Conservation (phyloP, 2,329 filamentous ascomycete species). For the Immersiporthe knoxdaviesiana region DNA sequence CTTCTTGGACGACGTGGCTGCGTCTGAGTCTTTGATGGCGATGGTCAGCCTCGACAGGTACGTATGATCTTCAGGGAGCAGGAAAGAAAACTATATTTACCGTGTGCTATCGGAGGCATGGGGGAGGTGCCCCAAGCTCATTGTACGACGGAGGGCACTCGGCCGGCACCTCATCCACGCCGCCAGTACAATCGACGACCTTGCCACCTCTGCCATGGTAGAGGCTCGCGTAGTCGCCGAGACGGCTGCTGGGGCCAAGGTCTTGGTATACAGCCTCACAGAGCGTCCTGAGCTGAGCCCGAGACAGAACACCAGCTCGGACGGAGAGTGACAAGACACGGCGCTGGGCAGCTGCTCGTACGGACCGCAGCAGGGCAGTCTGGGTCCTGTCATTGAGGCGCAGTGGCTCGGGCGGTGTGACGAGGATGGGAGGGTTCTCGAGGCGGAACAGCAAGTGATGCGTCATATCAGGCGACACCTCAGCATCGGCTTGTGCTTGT, state of each 20-base stretch:
- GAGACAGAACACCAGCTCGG: neutral
- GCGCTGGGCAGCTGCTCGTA: conserved; percentile 17
- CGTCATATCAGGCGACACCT: neutral
- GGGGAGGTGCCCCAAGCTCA: conserved; percentile 16
- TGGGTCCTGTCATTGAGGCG: conserved; percentile 23
- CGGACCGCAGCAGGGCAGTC: conserved; percentile 18
- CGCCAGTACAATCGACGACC: conserved; percentile 3
- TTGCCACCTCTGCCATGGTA: conserved; percentile 20
- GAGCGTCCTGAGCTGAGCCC: conserved; percentile 14
- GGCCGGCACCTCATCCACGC: neutral
- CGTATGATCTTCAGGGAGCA: neutral
- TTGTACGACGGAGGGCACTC: conserved; percentile 21
- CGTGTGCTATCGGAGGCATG: conserved; percentile 6
- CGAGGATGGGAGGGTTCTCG: neutral
- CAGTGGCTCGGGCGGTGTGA: conserved; percentile 9
- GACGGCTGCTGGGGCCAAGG: neutral
- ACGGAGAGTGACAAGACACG: conserved; percentile 14
- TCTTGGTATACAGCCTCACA: conserved; percentile 11
- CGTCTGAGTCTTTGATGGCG: neutral
- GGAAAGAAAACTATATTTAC: conserved; percentile 3
- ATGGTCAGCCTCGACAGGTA: neutral
- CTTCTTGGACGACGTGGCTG: conserved; percentile 16
- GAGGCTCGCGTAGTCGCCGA: conserved; percentile 1
- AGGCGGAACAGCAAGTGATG: neutral
- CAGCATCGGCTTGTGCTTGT: neutral